A percentile compares a stretch with the other conserved stretches of the same genome.
phyloP scores from a whole-genome alignment of 306 rosid species.

The Dalbergia oliveri region DNA sequence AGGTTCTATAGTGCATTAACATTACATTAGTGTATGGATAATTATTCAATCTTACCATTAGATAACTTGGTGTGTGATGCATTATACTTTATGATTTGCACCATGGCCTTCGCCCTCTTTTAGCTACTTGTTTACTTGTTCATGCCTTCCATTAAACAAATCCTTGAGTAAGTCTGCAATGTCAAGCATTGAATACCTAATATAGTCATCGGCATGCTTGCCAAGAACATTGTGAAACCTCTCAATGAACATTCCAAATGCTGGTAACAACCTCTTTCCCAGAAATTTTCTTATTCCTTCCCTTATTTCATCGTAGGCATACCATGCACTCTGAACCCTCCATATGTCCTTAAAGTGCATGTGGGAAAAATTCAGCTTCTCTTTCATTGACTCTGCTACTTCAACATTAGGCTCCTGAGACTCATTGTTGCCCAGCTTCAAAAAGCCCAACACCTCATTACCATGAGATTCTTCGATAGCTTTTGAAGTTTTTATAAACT shows the following conservation, averaged over 20 bases:
- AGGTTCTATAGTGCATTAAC: too few species aligned
- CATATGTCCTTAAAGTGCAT: conserved; percentile 64
- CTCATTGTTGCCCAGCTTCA: conserved; percentile 60
- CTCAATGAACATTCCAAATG: conserved; percentile 39
- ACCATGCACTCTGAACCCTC: conserved; percentile 51
- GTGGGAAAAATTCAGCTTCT: conserved; percentile 65
- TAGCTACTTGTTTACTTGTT: background rate
- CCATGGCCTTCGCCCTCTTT: too few species aligned
- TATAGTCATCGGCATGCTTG: background rate
- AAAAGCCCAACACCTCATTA: conserved; percentile 55
- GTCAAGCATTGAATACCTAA: background rate
- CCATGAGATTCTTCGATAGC: conserved; percentile 75
- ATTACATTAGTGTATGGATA: too few species aligned
- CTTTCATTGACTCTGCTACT: too few species aligned
- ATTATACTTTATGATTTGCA: too few species aligned
- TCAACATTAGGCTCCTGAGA: conserved; percentile 57
- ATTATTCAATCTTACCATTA: too few species aligned
- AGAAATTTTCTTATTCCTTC: conserved; percentile 65
- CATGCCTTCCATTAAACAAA: background rate
- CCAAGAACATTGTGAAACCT: background rate
- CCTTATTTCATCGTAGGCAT: conserved; percentile 39
- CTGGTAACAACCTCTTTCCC: conserved; percentile 54
- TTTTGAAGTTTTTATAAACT: conserved; percentile 55
- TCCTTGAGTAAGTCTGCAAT: background rate
- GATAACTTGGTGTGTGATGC: too few species aligned